Conservation (phyloP, 1,284 basidiomycete species). For the Leccinum fuscescens region DNA sequence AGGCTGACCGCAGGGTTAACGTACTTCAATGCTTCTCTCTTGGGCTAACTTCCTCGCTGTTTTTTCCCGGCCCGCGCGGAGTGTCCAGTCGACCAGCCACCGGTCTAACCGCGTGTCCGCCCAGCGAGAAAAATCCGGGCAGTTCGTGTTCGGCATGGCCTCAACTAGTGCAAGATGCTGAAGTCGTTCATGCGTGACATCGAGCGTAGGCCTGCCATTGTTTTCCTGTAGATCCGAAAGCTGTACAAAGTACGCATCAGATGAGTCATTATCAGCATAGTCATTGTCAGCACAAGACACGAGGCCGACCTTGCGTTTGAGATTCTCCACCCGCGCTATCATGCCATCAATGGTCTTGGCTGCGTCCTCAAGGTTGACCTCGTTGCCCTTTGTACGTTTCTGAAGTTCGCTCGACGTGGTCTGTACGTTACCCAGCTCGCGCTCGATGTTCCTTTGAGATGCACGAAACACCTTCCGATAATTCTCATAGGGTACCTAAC, state of each 20-base stretch:
- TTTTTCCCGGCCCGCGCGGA: slow-evolving; percentile 71
- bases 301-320: slow-evolving; percentile 74
- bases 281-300: slow-evolving; percentile 13
- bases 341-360: slow-evolving; percentile 68
- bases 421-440: slow-evolving; percentile 67
- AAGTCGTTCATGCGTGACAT: slow-evolving; percentile 70
- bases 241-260: slow-evolving; percentile 38
- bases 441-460: slow-evolving; percentile 77
- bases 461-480: slow-evolving; percentile 82
- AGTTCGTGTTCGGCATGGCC: slow-evolving; percentile 46
- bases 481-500: slow-evolving; percentile 81
- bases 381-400: slow-evolving; percentile 40
- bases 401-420: slow-evolving; percentile 53
- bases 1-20: slow-evolving; percentile 22
- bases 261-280: slow-evolving; percentile 10
- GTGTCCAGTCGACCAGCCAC: slow-evolving; percentile 91
- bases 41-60: slow-evolving; percentile 69
- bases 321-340: slow-evolving; percentile 69
- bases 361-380: slow-evolving; percentile 49
- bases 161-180: slow-evolving; percentile 68
- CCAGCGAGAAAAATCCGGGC: slow-evolving; percentile 71
- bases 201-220: slow-evolving; percentile 63
- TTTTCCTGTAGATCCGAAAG: slow-evolving; percentile 68
- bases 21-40: slow-evolving; percentile 71
- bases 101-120: slow-evolving; percentile 78